Evolutionary conservation across 2,329 filamentous ascomycete species (phyloP).

Genomic region (Botryotinia convoluta): DNA sequence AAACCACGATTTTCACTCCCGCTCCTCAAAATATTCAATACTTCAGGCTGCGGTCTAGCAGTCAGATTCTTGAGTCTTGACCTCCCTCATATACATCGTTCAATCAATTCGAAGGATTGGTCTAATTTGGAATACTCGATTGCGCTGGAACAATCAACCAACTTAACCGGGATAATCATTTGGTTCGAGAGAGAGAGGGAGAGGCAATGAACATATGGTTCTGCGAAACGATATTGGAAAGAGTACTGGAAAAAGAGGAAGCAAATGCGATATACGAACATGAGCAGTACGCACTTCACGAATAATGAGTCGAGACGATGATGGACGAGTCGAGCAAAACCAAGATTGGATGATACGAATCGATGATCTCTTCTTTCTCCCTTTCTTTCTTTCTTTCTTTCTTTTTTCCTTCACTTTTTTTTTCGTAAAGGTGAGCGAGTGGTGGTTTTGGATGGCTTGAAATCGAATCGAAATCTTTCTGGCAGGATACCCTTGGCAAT

Average conservation of each 20-base stretch:
- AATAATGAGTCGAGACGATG: slow-evolving; percentile 11
- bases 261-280: background rate
- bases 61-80: background rate
- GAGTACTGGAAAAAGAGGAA: background rate
- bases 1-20: background rate
- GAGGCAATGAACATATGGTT: background rate
- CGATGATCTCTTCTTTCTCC: background rate
- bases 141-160: background rate
- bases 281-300: slow-evolving; percentile 8
- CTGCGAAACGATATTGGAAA: background rate
- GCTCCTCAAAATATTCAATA: background rate
- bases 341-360: slow-evolving; percentile 1
- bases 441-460: slow-evolving; percentile 3
- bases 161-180: background rate
- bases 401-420: background rate
- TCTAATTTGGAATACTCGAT: background rate
- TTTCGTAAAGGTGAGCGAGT: background rate
- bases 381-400: background rate
- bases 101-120: background rate
- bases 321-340: background rate
- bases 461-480: background rate
- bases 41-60: background rate
- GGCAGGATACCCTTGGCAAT: slow-evolving; percentile 14
- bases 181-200: background rate
- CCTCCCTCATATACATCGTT: background rate